Evolutionary conservation across 768 basidiomycete genomes (phyloP).

Genomic region (Suillus alpinus): DNA sequence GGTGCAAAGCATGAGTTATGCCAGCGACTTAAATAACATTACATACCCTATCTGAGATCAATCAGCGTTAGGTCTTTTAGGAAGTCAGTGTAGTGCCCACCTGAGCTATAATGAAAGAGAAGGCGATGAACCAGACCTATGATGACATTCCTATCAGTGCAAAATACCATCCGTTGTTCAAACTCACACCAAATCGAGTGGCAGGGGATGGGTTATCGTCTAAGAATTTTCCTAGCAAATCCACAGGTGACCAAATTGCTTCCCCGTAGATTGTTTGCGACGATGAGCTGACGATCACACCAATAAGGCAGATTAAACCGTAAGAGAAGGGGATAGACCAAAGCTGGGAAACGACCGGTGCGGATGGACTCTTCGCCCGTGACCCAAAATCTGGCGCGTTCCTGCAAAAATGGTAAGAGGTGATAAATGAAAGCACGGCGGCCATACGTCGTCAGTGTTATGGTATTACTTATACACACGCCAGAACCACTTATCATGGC

Average conservation of each 20-base stretch:
- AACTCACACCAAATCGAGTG: conserved; percentile 57
- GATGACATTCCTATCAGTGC: neutral
- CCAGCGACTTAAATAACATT: conserved; percentile 9
- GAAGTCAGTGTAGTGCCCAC: conserved; percentile 18
- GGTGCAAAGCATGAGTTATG: conserved; percentile 8
- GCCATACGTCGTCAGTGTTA: conserved; percentile 58
- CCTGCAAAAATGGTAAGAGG: conserved; percentile 25
- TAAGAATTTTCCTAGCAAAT: conserved; percentile 60
- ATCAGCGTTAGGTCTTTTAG: neutral
- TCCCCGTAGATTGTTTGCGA: conserved; percentile 68
- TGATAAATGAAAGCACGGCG: neutral
- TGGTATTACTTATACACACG: conserved; percentile 75
- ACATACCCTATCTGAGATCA: conserved; percentile 3
- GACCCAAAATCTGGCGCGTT: conserved; percentile 69
- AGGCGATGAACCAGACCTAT: conserved; percentile 68
- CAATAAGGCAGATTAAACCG: conserved; percentile 67
- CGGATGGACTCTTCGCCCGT: conserved; percentile 46
- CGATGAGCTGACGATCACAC: conserved; percentile 74
- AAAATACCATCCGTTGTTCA: neutral
- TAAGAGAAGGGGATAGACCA: conserved; percentile 68
- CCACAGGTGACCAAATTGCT: conserved; percentile 71
- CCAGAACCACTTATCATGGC: conserved; percentile 62
- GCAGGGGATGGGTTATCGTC: conserved; percentile 54
- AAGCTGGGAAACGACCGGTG: conserved; percentile 59
- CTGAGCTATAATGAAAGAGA: conserved; percentile 73